These are phyloP conservation scores for Trametes hirsuta DNA, from an alignment of 1,284 basidiomycete species.

Conservation along the genomic window DNA sequence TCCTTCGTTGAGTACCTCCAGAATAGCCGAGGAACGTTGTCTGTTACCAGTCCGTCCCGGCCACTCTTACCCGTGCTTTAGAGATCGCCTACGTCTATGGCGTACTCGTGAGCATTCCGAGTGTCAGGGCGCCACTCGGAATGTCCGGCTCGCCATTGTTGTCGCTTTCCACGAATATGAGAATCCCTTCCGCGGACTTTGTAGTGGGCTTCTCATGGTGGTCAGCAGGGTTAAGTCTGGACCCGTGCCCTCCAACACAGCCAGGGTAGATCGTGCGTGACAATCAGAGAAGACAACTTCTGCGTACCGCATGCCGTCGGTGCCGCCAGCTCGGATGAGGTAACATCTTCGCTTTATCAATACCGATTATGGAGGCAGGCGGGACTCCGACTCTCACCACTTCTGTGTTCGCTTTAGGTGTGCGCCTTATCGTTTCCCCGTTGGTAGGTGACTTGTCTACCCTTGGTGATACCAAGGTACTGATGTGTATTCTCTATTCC, in stretches of 20 bases:
- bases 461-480: background rate
- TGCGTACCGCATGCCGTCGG: background rate
- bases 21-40: background rate
- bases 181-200: slow-evolving; percentile 13
- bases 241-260: background rate
- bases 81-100: background rate
- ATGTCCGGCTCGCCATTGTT: background rate
- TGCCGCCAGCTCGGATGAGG: slow-evolving; percentile 1
- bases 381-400: background rate
- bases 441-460: slow-evolving; percentile 3
- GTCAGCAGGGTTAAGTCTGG: slow-evolving; percentile 13
- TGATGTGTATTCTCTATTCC: background rate
- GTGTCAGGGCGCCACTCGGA: background rate
- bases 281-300: background rate
- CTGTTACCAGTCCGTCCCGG: background rate
- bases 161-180: slow-evolving; percentile 11
- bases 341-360: background rate
- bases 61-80: background rate
- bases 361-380: background rate
- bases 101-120: background rate
- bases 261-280: background rate
- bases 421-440: background rate
- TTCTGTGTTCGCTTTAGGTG: background rate
- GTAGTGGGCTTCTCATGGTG: slow-evolving; percentile 10
- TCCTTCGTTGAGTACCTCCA: background rate